Base-by-base conservation (phyloP, 2,329 filamentous ascomycete species). In the Claviceps sp. region DNA sequence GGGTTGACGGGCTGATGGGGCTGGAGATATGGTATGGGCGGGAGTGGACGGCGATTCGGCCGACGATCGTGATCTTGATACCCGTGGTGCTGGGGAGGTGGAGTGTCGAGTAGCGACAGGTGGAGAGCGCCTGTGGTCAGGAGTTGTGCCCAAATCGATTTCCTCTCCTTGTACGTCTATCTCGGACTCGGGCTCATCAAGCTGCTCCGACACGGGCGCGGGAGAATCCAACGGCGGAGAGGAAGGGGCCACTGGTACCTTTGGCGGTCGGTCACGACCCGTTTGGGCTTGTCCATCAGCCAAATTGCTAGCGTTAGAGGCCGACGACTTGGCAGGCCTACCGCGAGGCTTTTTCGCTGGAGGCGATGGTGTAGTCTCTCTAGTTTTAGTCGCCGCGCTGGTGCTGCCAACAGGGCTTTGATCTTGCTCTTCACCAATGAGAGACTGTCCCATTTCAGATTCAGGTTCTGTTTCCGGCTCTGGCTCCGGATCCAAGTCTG, bases 1-100 rank as follows among this genome's bases (percentile, higher is more conserved):
- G 13, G 78, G 65, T 55, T 81, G 78, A 51, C 71, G 73, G 11
- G 76, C 73, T 5, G 72, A 71, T 1, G 71, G 68, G 0, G 71
- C 71, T 1, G 76, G 71, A 1, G 73, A 74, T 23, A 67, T 61
- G 40, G 61, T 56, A 39, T 68, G 58, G 20, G 64, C 63, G 3
- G 76, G 74, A 0, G 76, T 77, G 2, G 72, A 61, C 2, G 72
- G 71, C 8, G 64, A 59, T 45, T 66, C 61, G 11, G 34, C 50
- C 5, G 51, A 52, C 11, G 61, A 17, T n/a, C 53, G 53, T 9
- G 38, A 42, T 17, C 47, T 45, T 16, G 53, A 45, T 6, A 29
- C 26, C 7, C 16, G n/a, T 38, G 45, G 22, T 2, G 13, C 29
- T 8, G 45, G 53, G 4, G 50, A 54, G 3, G 50, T 43, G 17